Evolutionary conservation across 2,329 filamentous ascomycete species (phyloP).

Genomic region (Monosporascus cannonballus): DNA sequence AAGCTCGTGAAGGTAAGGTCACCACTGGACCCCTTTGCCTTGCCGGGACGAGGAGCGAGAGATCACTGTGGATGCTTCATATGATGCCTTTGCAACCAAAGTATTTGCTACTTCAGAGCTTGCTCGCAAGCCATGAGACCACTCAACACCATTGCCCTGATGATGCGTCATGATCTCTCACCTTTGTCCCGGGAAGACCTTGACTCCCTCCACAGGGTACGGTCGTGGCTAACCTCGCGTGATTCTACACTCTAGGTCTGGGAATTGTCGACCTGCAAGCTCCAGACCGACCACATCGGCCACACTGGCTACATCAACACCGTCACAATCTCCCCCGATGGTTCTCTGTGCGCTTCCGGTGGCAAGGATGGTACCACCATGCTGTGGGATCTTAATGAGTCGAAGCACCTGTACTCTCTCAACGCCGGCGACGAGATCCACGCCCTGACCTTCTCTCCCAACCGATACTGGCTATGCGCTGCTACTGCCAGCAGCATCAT

Average conservation of each 20-base stretch:
- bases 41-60: slow-evolving; percentile 2
- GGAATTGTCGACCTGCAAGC: slow-evolving; percentile 98
- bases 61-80: slow-evolving; percentile 34
- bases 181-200: background rate
- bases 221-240: background rate
- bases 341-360: slow-evolving; percentile 96
- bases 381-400: slow-evolving; percentile 99
- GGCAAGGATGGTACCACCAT: slow-evolving; percentile 99
- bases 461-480: slow-evolving; percentile 99
- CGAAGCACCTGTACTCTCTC: slow-evolving; percentile 99
- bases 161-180: slow-evolving; percentile 26
- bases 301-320: slow-evolving; percentile 99
- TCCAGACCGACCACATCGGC: slow-evolving; percentile 99
- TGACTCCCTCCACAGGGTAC: background rate
- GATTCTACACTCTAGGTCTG: slow-evolving; percentile 65
- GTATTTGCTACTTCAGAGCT: slow-evolving; percentile 99
- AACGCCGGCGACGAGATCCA: slow-evolving; percentile 99
- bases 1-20: slow-evolving; percentile 93
- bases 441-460: slow-evolving; percentile 99
- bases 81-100: slow-evolving; percentile 88
- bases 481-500: slow-evolving; percentile 97
- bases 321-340: slow-evolving; percentile 99
- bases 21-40: slow-evolving; percentile 1
- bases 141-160: slow-evolving; percentile 89
- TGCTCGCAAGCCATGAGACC: slow-evolving; percentile 86